Base-by-base conservation (phyloP, 805 yeast species). In the Martiniozyma abietophila region DNA sequence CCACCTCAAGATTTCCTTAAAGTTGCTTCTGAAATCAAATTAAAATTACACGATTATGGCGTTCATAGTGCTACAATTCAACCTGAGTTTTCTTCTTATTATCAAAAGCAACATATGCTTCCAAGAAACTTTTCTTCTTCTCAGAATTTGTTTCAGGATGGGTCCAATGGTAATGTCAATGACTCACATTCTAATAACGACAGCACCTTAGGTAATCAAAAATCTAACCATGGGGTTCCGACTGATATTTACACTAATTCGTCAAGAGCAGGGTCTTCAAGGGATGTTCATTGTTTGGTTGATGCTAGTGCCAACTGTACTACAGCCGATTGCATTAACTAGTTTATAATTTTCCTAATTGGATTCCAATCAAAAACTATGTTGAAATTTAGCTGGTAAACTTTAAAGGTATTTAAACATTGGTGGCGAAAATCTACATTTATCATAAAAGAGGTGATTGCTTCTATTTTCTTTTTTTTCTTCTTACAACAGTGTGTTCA, bases 1-100 rank as follows among this genome's bases (percentile, higher is more conserved):
- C 63, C 70, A 8, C 80, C 85, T n/a, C 73, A 69, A 36, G 65
- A 71, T 18, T 92, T 85, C 54, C 58, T 79, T 36, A 57, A 61
- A n/a, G 69, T 82, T 32, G 94, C 94, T 7, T 66, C 75, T 31
- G 70, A 72, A 38, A 89, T 89, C 34, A 74, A 92, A 56, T 71
- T 72, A 34, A 76, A 86, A 29, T 67, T 89, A 49, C 95, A 84
- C 49, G 75, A 69, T 18, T 80, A 78, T 51, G 95, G 95, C 29
- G 78, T 89, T 41, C 94, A 88, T 50, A 80, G 92, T 24, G 95
- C 89, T 14, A 89, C 98, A 2, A 88, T 92, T 32, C 98, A 89
- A 59, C 98, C 98, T 0, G 98, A 89, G 61, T 92, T 89, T 49
- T 54, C 65, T 2, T 40, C 44, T 8, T 59, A 47, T 38, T 59